These are phyloP conservation scores for Cercospora brassicicola DNA, from an alignment of 2,329 filamentous ascomycete genomes.

Conservation along the genomic window DNA sequence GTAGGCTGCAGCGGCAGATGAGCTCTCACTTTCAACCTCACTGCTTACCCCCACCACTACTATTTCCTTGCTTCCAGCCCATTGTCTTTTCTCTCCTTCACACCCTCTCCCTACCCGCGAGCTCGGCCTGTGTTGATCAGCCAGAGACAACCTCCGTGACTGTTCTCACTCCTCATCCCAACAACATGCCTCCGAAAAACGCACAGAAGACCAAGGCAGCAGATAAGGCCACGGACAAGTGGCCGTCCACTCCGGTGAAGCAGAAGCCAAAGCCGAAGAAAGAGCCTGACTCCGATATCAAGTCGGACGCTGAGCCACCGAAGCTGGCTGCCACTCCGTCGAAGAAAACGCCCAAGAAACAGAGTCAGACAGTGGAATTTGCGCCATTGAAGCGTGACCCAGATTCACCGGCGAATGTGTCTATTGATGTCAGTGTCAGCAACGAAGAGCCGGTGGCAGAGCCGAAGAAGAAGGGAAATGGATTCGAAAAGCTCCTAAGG, in stretches of 20 bases:
- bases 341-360: slow-evolving; percentile 7
- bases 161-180: not conserved
- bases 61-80: not conserved
- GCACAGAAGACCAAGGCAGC: slow-evolving; percentile 19
- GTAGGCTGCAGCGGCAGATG: slow-evolving; percentile 3
- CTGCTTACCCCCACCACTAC: not conserved
- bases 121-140: not conserved
- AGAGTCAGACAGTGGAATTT: slow-evolving; percentile 14
- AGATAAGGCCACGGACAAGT: slow-evolving; percentile 1
- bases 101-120: not conserved
- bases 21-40: not conserved
- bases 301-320: slow-evolving; percentile 7
- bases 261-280: not conserved
- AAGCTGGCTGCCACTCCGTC: slow-evolving; percentile 21
- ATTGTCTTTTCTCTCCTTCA: not conserved
- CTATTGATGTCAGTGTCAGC: slow-evolving; percentile 32
- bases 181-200: slow-evolving; percentile 32
- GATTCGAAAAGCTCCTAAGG: slow-evolving; percentile 35
- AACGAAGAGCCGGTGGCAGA: slow-evolving; percentile 27
- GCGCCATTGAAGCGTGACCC: slow-evolving; percentile 21
- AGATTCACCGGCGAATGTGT: slow-evolving; percentile 18
- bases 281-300: not conserved
- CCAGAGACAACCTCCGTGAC: not conserved
- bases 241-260: not conserved
- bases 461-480: slow-evolving; percentile 25